Base-by-base conservation (phyloP, 495 filamentous ascomycete species). In the Penicillium malachiteum region DNA sequence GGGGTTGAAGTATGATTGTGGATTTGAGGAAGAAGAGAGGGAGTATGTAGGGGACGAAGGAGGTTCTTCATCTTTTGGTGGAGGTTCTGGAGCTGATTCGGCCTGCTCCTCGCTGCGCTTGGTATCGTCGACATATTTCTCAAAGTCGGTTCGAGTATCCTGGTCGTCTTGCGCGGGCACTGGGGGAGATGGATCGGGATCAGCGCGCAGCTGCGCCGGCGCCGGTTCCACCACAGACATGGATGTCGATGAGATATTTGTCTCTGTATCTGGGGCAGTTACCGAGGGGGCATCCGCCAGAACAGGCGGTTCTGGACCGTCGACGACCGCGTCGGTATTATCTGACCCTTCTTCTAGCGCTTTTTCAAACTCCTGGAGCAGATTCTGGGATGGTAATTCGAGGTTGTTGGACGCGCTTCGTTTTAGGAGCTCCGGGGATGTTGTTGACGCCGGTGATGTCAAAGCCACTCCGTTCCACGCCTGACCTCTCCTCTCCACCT, bases 401-500 rank as follows among this genome's bases (percentile, higher is more conserved):
- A 58, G 59, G 7, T 55, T 52, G 42, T 63, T 61, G 3, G 70
- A 71, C 17, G 50, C 60, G 50, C 50, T 65, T 30, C 54, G 56
- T 31, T 51, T 57, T 17, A 52, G 53, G 34, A 35, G 30, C 31
- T 30, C 34, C 12, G 34, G 32, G 42, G 53, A 46, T 9, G 34
- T 52, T 46, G 52, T 48, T 50, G 58, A 54, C 48, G 45, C 44
- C 33, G 64, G 56, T 7, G 63, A 60, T 34, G 47, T 43, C 31
- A 14, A 42, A 38, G 42, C 50, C 32, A 60, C 58, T 56, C 78
- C 83, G 72, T 76, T 83, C 86, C 86, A 88, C 45, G 83, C 76
- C 57, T 84, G 81, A 48, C 86, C 85, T 57, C 78, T 81, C 60
- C 77, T 80, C 67, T 82, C 78, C 61, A 88, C 67, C 50, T 71